Evolutionary conservation across 805 yeast species (phyloP), one percentile per base, ranked within the genome.

Genomic region (Myxozyma vanderwaltii): DNA sequence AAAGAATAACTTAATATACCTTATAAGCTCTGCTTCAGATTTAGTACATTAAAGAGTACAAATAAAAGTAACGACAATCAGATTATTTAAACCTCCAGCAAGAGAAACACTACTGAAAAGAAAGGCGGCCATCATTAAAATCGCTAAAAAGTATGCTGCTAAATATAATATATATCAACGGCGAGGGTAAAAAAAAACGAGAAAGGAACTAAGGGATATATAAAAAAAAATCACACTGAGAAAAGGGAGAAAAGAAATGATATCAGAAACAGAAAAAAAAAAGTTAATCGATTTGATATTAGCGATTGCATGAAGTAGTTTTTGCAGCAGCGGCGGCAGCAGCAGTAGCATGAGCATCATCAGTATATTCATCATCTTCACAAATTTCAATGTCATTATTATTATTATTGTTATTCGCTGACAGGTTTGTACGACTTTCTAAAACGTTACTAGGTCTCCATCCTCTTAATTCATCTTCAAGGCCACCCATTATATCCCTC

Each of bases 381-480:
- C 44, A 23, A 21, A 49, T 21, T 5, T 17, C 54, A 17, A 36
- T 17, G 2, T 41, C 48, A 23, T 27, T 15, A 19, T 21, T 33
- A 21, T 50, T 26, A 23, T 40, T 24, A 33, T 21, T 19, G 7
- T 26, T 41, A 29, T 17, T 33, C 38, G 27, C 26, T 19, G n/a
- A 19, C 33, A 39, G n/a, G n/a, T 50, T 50, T 13, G 46, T 40
- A 26, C 48, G 31, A 33, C 36, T 48, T 15, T 15, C 24, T 33
- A 48, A n/a, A n/a, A 40, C 39, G n/a, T n/a, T n/a, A 19, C 49
- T 31, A 26, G 43, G 46, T 17, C 56, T 36, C 63, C 63, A 59
- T n/a, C 39, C 45, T 26, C 58, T 31, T 26, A 61, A 46, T n/a
- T 61, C 65, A 17, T 55, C 54, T 8, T 55, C 58, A 24, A 61